These are phyloP conservation scores for Paulownia fortunei DNA, from an alignment of 257 asterid genomes.

Conservation along the genomic window DNA sequence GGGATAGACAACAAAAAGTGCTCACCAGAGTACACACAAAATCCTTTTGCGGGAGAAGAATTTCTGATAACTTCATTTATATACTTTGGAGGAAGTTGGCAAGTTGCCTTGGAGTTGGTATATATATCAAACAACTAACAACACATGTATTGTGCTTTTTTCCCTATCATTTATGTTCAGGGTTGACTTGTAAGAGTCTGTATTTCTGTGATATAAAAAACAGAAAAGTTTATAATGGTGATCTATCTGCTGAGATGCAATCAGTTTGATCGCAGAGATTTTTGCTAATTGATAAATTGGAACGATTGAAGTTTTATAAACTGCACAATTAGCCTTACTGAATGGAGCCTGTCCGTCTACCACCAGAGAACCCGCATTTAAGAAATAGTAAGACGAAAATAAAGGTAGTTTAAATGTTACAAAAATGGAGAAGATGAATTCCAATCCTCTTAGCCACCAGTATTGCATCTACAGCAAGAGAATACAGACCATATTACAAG, in stretches of 20 bases:
- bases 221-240: background rate
- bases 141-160: constrained; percentile 17
- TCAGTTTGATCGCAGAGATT: background rate
- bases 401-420: too few species aligned
- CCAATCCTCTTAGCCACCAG: too few species aligned
- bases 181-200: background rate
- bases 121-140: constrained; percentile 27
- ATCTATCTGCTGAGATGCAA: background rate
- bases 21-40: background rate
- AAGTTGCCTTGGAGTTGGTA: constrained; percentile 27
- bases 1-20: constrained; percentile 37
- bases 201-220: background rate
- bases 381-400: too few species aligned
- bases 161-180: constrained; percentile 7
- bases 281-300: background rate
- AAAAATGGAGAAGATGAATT: too few species aligned
- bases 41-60: constrained; percentile 21
- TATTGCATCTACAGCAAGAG: too few species aligned
- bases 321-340: background rate
- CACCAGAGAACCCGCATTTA: too few species aligned
- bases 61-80: constrained; percentile 12
- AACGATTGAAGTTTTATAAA: background rate
- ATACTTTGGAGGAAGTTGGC: constrained; percentile 8
- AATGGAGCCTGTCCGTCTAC: background rate
- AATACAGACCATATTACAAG: too few species aligned